Conservation (phyloP, 2,329 filamentous ascomycete genomes). For the Cylindrodendrum hubeiense region DNA sequence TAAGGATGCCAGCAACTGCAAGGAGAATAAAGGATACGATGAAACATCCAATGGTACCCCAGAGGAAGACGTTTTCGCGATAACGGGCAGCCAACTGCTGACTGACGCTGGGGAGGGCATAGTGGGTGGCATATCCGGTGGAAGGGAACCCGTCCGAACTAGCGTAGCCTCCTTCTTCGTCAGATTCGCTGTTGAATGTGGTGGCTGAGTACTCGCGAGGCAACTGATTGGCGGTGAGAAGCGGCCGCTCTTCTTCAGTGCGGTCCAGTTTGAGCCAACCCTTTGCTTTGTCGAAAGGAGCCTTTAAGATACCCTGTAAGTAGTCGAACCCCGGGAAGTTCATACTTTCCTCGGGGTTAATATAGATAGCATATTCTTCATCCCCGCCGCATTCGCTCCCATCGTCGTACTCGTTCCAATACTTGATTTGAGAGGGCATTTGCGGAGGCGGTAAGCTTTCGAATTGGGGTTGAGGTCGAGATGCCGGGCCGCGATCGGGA, state of each 20-base stretch:
- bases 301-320: constrained; percentile 64
- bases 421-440: constrained; percentile 56
- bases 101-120: constrained; percentile 64
- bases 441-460: constrained; percentile 48
- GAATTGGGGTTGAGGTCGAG: constrained; percentile 44
- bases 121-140: constrained; percentile 65
- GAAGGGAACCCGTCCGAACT: constrained; percentile 64
- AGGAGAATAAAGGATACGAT: constrained; percentile 73
- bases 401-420: constrained; percentile 92
- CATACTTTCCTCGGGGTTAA: constrained; percentile 74
- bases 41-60: constrained; percentile 66
- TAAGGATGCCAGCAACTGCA: constrained; percentile 73
- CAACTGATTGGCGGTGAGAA: constrained; percentile 44
- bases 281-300: constrained; percentile 64
- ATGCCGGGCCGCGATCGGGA: constrained; percentile 44
- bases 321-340: constrained; percentile 74
- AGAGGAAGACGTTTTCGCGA: constrained; percentile 68
- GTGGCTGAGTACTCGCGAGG: constrained; percentile 48
- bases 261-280: constrained; percentile 59
- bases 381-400: constrained; percentile 76
- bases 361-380: constrained; percentile 76
- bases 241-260: constrained; percentile 44
- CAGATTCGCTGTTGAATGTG: constrained; percentile 52
- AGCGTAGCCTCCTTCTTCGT: constrained; percentile 63
- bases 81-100: constrained; percentile 64